These are phyloP conservation scores for Trichoderma koningii DNA, from an alignment of 2,329 filamentous ascomycete genomes.

Conservation along the genomic window DNA sequence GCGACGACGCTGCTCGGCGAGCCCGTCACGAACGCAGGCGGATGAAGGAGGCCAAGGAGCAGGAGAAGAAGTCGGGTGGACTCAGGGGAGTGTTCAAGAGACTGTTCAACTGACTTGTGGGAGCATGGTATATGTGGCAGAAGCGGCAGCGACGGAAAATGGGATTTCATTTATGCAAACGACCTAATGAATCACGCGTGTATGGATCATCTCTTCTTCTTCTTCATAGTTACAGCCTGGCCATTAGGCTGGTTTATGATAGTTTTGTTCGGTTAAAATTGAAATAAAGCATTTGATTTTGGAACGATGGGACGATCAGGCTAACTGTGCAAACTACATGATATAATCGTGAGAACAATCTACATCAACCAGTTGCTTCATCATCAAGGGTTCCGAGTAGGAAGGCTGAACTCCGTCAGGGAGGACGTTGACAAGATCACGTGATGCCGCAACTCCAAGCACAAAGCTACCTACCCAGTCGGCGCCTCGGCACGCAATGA, in stretches of 20 bases:
- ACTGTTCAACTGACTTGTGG: conserved; percentile 37
- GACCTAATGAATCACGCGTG: conserved; percentile 28
- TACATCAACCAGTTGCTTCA: too few relatives aligned
- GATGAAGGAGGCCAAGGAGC: conserved; percentile 36
- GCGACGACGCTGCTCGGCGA: conserved; percentile 40
- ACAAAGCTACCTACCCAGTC: neutral
- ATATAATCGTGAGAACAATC: neutral
- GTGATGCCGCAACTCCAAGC: neutral
- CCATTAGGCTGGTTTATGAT: conserved; percentile 26
- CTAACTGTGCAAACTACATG: neutral
- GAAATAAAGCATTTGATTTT: conserved; percentile 25
- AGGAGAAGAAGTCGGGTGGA: conserved; percentile 39
- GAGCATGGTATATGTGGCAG: neutral
- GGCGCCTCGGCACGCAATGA: conserved; percentile 28
- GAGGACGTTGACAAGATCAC: conserved; percentile 12
- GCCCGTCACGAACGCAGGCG: conserved; percentile 41
- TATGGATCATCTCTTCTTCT: conserved; percentile 26
- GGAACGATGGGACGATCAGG: neutral
- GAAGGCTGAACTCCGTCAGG: neutral
- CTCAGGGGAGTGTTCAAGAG: conserved; percentile 44
- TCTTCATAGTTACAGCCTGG: conserved; percentile 16
- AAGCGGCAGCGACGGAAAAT: conserved; percentile 18
- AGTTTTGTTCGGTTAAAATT: conserved; percentile 22
- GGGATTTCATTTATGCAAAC: conserved; percentile 20
- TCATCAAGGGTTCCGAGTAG: neutral